phyloP scores from a whole-genome alignment of 306 rosid genomes.

The Pyrus pyrifolia region DNA sequence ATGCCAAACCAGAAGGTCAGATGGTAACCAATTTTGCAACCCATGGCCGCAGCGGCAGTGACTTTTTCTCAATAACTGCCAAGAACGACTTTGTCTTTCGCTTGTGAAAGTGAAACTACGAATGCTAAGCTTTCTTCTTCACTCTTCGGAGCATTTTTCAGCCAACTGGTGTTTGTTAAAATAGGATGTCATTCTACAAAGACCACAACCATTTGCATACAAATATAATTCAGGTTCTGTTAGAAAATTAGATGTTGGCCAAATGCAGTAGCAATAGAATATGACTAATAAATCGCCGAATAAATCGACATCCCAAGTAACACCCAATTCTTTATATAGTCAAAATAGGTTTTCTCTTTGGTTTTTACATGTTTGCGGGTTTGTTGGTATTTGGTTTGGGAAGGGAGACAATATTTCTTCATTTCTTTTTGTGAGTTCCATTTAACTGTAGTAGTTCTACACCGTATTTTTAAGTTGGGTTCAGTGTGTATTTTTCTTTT shows the following conservation, averaged over 20 bases:
- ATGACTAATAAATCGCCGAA: constrained; percentile 71
- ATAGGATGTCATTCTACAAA: constrained; percentile 84
- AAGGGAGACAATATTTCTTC: too few relatives aligned
- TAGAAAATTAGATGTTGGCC: neutral
- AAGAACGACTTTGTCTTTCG: constrained; percentile 86
- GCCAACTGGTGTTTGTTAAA: constrained; percentile 92
- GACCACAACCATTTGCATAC: constrained; percentile 4
- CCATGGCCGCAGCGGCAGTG: constrained; percentile 95
- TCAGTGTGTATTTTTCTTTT: too few relatives aligned
- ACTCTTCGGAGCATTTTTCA: constrained; percentile 62
- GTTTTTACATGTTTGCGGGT: too few relatives aligned
- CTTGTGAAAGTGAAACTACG: constrained; percentile 86
- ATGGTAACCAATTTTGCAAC: constrained; percentile 81
- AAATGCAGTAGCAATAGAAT: neutral
- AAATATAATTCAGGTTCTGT: neutral
- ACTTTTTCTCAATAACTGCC: constrained; percentile 88
- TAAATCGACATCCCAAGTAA: constrained; percentile 91
- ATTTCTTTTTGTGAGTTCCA: too few relatives aligned
- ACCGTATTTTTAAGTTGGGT: too few relatives aligned
- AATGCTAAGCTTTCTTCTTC: constrained; percentile 79
- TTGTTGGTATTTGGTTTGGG: too few relatives aligned
- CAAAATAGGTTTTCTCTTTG: too few relatives aligned
- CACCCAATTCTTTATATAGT: constrained; percentile 71
- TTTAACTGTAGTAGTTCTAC: too few relatives aligned
- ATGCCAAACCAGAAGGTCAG: constrained; percentile 6